phyloP scores from a whole-genome alignment of 2,329 filamentous ascomycete species.

The Penicillium sp. region DNA sequence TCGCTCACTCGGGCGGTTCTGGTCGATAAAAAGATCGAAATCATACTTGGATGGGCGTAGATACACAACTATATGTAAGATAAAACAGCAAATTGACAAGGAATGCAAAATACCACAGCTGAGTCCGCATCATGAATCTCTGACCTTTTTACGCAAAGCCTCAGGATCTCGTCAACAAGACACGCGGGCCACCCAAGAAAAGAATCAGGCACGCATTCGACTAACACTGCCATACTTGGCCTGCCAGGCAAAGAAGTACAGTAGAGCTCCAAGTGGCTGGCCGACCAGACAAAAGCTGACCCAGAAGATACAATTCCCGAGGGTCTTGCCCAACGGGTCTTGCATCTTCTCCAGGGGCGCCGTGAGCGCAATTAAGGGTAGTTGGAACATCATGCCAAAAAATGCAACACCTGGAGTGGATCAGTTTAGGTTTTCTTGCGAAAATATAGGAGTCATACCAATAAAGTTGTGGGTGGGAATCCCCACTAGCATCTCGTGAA shows the following conservation, averaged over 20 bases:
- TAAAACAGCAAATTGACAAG: neutral
- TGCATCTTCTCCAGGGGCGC: conserved; percentile 76
- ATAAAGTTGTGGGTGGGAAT: conserved; percentile 93
- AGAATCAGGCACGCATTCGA: conserved; percentile 23
- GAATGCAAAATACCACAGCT: neutral
- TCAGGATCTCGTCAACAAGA: neutral
- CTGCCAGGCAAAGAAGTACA: conserved; percentile 99
- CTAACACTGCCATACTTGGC: conserved; percentile 89
- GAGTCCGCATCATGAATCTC: neutral
- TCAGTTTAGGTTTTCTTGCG: conserved; percentile 5
- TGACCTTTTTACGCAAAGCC: neutral
- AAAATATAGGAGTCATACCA: conserved; percentile 51
- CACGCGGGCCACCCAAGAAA: neutral
- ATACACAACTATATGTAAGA: neutral
- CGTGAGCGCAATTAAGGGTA: conserved; percentile 82
- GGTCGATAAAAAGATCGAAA: no score
- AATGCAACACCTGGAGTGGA: conserved; percentile 74
- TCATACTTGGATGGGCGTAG: neutral
- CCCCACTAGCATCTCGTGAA: conserved; percentile 91
- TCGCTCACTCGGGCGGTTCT: no score
- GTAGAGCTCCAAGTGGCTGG: conserved; percentile 84
- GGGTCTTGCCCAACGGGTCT: conserved; percentile 70
- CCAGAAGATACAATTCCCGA: conserved; percentile 96
- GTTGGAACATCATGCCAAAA: conserved; percentile 86
- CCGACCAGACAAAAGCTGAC: conserved; percentile 92